Conservation (phyloP, 2,329 filamentous ascomycete species). For the Diaporthe velutina region DNA sequence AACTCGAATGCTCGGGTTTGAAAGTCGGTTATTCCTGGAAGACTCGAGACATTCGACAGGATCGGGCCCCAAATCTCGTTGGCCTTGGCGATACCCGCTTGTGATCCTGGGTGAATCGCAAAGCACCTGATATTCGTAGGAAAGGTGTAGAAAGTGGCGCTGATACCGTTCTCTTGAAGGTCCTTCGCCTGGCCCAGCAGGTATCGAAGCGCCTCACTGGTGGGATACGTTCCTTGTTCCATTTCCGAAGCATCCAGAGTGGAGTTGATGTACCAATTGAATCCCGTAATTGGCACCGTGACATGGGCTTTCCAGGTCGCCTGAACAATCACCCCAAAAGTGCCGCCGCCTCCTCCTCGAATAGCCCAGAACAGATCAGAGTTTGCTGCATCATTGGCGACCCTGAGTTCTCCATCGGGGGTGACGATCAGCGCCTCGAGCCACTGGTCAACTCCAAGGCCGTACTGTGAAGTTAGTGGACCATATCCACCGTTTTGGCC, state of each 20-base stretch:
- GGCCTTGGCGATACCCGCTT: neutral
- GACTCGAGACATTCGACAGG: slow-evolving; percentile 5
- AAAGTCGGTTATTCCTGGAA: neutral
- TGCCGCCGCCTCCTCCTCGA: neutral
- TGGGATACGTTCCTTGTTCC: neutral
- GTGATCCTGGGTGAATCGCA: neutral
- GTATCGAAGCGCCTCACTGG: neutral
- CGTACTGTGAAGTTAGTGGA: neutral
- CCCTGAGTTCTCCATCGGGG: slow-evolving; percentile 1
- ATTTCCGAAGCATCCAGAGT: slow-evolving; percentile 1
- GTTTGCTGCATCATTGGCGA: neutral
- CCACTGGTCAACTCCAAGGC: slow-evolving; percentile 11
- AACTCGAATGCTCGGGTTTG: slow-evolving; percentile 3
- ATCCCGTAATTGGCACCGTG: neutral
- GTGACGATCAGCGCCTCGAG: slow-evolving; percentile 1
- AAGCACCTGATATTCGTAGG: neutral
- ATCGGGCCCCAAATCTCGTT: slow-evolving; percentile 19
- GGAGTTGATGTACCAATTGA: slow-evolving; percentile 6
- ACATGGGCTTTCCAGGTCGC: slow-evolving; percentile 10
- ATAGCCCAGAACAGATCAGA: slow-evolving; percentile 18
- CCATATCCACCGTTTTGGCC: slow-evolving; percentile 1
- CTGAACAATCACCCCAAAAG: slow-evolving; percentile 5
- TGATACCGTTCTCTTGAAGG: neutral
- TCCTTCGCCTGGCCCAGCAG: neutral
- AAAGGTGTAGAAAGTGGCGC: slow-evolving; percentile 5